phyloP scores from a whole-genome alignment of 176 grass and related monocot species.

The Hyparrhenia diplandra region DNA sequence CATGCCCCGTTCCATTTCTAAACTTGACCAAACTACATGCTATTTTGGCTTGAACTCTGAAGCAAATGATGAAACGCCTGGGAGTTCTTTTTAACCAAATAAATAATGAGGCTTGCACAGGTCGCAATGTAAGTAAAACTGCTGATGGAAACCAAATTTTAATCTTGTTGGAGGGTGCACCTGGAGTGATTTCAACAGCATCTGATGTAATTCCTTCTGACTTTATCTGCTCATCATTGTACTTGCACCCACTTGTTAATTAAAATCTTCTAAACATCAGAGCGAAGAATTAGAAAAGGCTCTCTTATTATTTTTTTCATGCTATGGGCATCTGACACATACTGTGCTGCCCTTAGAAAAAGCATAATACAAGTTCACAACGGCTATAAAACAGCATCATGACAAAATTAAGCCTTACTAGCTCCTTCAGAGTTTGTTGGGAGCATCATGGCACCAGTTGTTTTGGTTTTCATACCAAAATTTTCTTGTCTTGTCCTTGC shows the following conservation, averaged over 20 bases:
- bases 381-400: conserved; percentile 23
- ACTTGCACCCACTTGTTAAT: conserved; percentile 7
- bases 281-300: neutral
- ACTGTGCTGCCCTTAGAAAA: neutral
- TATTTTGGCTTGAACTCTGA: neutral
- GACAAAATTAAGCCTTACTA: conserved; percentile 14
- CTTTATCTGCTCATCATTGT: conserved; percentile 23
- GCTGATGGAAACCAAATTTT: neutral
- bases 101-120: neutral
- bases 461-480: neutral
- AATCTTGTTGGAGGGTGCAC: neutral
- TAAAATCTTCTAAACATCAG: neutral
- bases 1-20: neutral
- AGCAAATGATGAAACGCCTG: neutral
- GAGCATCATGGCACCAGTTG: neutral
- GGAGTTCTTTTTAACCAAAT: neutral
- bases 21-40: neutral
- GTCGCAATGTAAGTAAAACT: neutral
- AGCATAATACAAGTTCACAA: neutral
- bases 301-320: neutral
- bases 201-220: conserved; percentile 13
- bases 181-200: conserved; percentile 1
- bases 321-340: conserved; percentile 17
- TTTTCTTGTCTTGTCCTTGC: neutral
- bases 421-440: conserved; percentile 5